Conservation (phyloP, 192 early-diverging fungal genomes). For the Umbelopsis vinacea region DNA sequence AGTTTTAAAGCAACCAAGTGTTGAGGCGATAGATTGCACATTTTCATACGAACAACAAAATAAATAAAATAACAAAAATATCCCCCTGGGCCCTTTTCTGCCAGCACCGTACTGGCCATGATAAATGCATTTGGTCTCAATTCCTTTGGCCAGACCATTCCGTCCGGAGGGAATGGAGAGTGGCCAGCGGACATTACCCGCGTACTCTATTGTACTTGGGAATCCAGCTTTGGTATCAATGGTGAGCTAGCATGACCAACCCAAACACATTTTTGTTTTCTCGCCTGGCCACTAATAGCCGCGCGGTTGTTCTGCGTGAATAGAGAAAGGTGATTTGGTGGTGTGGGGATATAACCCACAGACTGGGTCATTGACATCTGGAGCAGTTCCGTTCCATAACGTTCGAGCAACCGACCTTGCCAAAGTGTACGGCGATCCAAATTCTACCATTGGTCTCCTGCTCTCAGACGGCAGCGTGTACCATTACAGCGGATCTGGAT, state of each 20-base stretch:
- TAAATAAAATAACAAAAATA: background rate
- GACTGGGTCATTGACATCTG: background rate
- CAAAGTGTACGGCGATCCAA: conserved; percentile 11
- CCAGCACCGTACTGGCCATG: background rate
- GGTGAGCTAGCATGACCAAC: background rate
- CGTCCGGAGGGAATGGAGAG: background rate
- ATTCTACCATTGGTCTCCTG: background rate
- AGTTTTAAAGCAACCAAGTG: conserved; percentile 20
- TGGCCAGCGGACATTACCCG: background rate
- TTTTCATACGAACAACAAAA: background rate
- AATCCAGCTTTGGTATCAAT: background rate
- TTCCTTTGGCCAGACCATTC: background rate
- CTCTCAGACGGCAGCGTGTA: background rate
- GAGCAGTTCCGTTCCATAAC: background rate
- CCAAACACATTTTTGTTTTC: background rate
- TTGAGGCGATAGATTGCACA: conserved; percentile 8
- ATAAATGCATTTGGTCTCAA: conserved; percentile 4
- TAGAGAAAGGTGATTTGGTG: background rate
- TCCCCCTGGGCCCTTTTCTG: background rate
- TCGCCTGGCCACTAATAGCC: background rate
- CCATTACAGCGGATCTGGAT: background rate
- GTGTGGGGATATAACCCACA: conserved; percentile 2
- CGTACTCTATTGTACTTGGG: conserved; percentile 6
- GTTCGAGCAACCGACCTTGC: background rate
- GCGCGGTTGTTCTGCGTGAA: background rate